Percentiles rank a stretch among this genome's conserved stretches.
These are phyloP conservation scores for Populus pruinosa DNA, from an alignment of 345 rosid genomes.

Conservation along the genomic window DNA sequence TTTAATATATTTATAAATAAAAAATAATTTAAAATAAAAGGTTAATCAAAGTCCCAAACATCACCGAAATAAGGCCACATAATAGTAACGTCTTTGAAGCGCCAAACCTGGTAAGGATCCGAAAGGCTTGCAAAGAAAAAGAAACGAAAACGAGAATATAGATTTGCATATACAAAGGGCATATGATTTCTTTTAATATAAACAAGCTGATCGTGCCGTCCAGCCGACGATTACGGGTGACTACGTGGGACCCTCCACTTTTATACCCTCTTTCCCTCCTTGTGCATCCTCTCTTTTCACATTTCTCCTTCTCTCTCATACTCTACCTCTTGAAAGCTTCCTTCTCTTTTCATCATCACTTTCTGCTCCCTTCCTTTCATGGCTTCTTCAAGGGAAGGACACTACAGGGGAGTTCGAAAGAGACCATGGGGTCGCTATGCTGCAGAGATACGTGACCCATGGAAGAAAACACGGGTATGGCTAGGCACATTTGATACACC, in stretches of 20 bases:
- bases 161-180: not conserved
- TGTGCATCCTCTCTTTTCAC: not conserved
- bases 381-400: slow-evolving; percentile 75
- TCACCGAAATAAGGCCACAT: no score
- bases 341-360: not conserved
- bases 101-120: not conserved
- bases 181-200: not conserved
- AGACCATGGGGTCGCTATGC: slow-evolving; percentile 99
- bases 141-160: not conserved
- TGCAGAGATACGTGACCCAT: slow-evolving; percentile 94
- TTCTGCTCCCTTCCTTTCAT: slow-evolving; percentile 2
- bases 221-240: slow-evolving; percentile 73
- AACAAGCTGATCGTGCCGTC: slow-evolving; percentile 35
- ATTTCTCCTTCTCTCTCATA: not conserved
- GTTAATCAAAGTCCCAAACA: no score
- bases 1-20: no score
- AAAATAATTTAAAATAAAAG: no score
- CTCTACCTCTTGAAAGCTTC: not conserved
- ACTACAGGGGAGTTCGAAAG: slow-evolving; percentile 89
- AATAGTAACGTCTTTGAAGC: no score
- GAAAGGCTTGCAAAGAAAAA: not conserved
- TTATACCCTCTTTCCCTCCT: not conserved
- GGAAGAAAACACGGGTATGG: slow-evolving; percentile 97
- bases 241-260: slow-evolving; percentile 41
- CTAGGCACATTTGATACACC: slow-evolving; percentile 95